These are phyloP conservation scores for Hyphodiscus sp. DNA, from an alignment of 2,329 filamentous ascomycete genomes.

Conservation along the genomic window DNA sequence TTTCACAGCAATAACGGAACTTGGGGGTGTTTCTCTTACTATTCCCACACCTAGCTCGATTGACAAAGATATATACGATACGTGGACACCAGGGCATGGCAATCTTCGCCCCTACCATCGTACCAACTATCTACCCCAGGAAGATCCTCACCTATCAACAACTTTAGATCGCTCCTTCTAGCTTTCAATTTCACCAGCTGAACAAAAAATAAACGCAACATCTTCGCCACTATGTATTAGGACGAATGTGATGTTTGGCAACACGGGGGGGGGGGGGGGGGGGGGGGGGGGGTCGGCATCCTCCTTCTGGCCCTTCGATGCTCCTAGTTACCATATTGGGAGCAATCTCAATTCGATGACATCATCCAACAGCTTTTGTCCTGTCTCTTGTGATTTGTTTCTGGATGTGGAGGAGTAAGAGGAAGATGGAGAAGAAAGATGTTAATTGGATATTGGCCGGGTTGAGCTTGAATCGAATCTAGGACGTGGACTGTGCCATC, in stretches of 20 bases:
- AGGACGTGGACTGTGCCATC: not conserved
- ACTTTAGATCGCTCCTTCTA: constrained; percentile 64
- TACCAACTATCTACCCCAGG: constrained; percentile 59
- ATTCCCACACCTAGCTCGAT: too few species aligned
- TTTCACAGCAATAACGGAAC: too few species aligned
- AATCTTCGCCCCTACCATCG: constrained; percentile 66
- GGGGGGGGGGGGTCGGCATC: constrained; percentile 60
- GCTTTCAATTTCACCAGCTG: constrained; percentile 55
- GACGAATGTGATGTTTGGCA: constrained; percentile 65
- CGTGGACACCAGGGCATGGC: constrained; percentile 64
- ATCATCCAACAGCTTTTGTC: constrained; percentile 20
- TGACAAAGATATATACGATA: too few species aligned
- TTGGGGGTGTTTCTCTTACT: too few species aligned
- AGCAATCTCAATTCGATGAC: constrained; percentile 65
- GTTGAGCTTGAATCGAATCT: not conserved
- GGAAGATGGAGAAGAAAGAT: too few species aligned
- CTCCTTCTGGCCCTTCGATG: constrained; percentile 55
- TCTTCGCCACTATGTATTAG: constrained; percentile 59
- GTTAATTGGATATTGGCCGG: too few species aligned
- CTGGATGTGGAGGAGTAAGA: too few species aligned
- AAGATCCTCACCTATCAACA: constrained; percentile 55
- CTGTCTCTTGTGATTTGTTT: too few species aligned
- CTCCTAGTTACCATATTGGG: constrained; percentile 61
- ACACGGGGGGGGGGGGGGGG: too few species aligned
- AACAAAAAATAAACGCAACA: constrained; percentile 50